These are phyloP conservation scores for Pythium biforme DNA, from an alignment of 352 stramenopile genomes.

Conservation along the genomic window DNA sequence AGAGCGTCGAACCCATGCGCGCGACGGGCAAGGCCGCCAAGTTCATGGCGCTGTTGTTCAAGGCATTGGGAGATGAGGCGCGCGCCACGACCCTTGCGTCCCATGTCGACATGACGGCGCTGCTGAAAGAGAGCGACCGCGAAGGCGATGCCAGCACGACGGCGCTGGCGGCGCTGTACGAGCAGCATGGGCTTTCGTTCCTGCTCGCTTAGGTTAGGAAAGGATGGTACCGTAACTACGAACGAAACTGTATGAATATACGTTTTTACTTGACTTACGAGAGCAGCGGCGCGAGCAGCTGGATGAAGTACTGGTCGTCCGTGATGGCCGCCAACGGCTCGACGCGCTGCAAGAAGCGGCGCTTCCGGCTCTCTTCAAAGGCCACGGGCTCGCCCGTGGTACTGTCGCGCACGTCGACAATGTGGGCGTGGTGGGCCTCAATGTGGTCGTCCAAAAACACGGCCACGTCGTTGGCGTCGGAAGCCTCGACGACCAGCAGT, in stretches of 20 bases:
- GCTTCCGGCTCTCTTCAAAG: slow-evolving; percentile 48
- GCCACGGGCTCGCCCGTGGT: slow-evolving; percentile 42
- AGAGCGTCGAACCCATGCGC: slow-evolving; percentile 44
- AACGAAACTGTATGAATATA: slow-evolving; percentile 22
- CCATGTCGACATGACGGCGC: slow-evolving; percentile 37
- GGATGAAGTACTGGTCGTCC: slow-evolving; percentile 70
- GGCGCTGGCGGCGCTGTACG: slow-evolving; percentile 38
- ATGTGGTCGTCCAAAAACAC: slow-evolving; percentile 86
- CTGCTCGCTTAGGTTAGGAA: slow-evolving; percentile 20
- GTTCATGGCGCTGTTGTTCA: slow-evolving; percentile 51
- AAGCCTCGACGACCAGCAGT: slow-evolving; percentile 54
- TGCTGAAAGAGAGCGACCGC: slow-evolving; percentile 44
- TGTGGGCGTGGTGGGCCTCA: slow-evolving; percentile 67
- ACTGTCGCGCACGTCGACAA: slow-evolving; percentile 74
- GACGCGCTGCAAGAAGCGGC: slow-evolving; percentile 67
- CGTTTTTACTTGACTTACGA: slow-evolving; percentile 10
- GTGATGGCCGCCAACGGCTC: slow-evolving; percentile 83
- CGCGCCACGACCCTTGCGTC: slow-evolving; percentile 43
- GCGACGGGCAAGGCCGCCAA: slow-evolving; percentile 67
- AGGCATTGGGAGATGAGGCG: slow-evolving; percentile 39
- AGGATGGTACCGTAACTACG: not conserved
- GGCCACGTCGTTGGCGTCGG: slow-evolving; percentile 11
- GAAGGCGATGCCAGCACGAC: slow-evolving; percentile 20
- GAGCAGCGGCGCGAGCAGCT: slow-evolving; percentile 43
- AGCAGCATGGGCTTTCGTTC: slow-evolving; percentile 43